Conservation (phyloP, 2,329 filamentous ascomycete genomes). For the Paradendryphiella salina region DNA sequence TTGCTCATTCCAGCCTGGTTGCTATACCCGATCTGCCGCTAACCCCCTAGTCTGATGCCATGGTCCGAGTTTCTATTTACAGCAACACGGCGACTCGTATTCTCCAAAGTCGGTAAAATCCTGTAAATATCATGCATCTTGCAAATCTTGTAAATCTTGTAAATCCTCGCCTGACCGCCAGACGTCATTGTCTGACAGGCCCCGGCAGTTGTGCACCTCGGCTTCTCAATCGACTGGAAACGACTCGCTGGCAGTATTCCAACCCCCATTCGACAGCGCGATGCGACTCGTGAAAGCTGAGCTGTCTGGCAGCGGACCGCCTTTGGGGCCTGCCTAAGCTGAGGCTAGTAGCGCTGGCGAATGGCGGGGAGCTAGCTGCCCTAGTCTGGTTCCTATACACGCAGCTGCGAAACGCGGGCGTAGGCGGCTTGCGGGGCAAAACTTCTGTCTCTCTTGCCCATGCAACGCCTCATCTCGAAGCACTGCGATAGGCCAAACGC, state of each 20-base stretch:
- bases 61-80: slow-evolving; percentile 10
- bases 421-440: slow-evolving; percentile 4
- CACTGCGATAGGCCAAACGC: not conserved
- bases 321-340: slow-evolving; percentile 5
- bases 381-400: not conserved
- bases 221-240: not conserved
- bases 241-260: slow-evolving; percentile 6
- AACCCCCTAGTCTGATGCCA: slow-evolving; percentile 3
- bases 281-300: slow-evolving; percentile 11
- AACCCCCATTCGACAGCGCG: not conserved
- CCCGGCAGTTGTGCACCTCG: not conserved
- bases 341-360: slow-evolving; percentile 4
- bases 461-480: not conserved
- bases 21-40: slow-evolving; percentile 12
- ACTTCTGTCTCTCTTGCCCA: slow-evolving; percentile 4
- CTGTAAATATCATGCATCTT: too few relatives aligned
- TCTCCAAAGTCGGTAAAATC: slow-evolving; percentile 4
- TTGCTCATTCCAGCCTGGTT: slow-evolving; percentile 8
- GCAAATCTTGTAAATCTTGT: too few relatives aligned
- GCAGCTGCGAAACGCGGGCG: slow-evolving; percentile 5
- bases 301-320: slow-evolving; percentile 11
- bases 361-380: slow-evolving; percentile 1
- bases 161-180: slow-evolving; percentile 5
- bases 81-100: slow-evolving; percentile 7
- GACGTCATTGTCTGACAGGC: not conserved